phyloP scores from a whole-genome alignment of 1,139 yeast genomes.

The Scheffersomyces stambukii region DNA sequence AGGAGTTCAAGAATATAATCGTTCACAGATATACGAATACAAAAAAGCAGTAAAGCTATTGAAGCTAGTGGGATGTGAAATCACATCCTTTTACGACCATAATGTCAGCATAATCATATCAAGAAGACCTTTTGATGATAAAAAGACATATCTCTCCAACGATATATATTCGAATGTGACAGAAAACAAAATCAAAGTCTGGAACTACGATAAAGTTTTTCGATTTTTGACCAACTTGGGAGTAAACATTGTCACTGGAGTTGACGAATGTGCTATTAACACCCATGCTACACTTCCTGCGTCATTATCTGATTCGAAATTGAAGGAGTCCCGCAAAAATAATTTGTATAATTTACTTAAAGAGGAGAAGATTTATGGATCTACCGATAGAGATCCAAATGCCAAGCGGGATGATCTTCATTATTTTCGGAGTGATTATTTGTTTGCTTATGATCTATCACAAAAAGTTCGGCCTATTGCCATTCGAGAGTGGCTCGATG shows the following conservation, averaged over 20 bases:
- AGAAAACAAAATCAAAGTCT: constrained; percentile 64
- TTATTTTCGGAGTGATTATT: constrained; percentile 64
- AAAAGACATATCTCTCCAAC: constrained; percentile 33
- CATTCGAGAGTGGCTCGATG: constrained; percentile 70
- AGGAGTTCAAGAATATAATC: constrained; percentile 47
- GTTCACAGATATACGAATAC: constrained; percentile 44
- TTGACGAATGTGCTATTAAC: constrained; percentile 11
- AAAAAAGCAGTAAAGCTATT: constrained; percentile 53
- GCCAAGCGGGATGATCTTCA: constrained; percentile 82
- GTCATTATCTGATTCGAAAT: constrained; percentile 4
- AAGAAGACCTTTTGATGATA: constrained; percentile 34
- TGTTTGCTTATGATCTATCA: constrained; percentile 76
- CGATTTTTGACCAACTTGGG: constrained; percentile 76
- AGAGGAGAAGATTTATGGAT: constrained; percentile 83
- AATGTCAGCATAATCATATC: constrained; percentile 81
- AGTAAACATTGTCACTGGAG: constrained; percentile 22
- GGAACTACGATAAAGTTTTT: constrained; percentile 84
- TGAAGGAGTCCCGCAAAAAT: constrained; percentile 11
- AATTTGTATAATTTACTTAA: constrained; percentile 65
- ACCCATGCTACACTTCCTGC: constrained; percentile 8
- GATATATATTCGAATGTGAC: constrained; percentile 69
- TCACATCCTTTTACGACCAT: constrained; percentile 73
- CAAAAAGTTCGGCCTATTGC: constrained; percentile 81
- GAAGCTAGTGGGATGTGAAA: constrained; percentile 57
- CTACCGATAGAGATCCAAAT: constrained; percentile 83